A percentile compares a stretch with the other conserved stretches of the same genome.
Conservation (phyloP, 2,329 filamentous ascomycete genomes). For the Arthrobotrys conoides region DNA sequence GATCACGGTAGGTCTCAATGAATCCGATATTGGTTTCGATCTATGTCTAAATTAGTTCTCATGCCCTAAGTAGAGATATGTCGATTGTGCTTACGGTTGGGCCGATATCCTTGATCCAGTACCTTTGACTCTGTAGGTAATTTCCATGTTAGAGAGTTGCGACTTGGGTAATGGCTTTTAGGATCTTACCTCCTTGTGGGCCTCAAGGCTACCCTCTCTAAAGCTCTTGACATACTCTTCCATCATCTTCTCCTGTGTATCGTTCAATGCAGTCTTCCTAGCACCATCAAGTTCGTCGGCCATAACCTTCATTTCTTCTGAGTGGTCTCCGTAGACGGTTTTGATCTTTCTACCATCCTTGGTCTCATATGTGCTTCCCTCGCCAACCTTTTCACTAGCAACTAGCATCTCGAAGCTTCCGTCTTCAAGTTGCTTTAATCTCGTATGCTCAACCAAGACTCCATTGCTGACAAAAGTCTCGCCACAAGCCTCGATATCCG, state of each 20-base stretch:
- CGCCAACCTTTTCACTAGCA: conserved; percentile 64
- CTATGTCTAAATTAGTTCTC: conserved; percentile 64
- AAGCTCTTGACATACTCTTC: conserved; percentile 82
- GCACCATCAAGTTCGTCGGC: conserved; percentile 78
- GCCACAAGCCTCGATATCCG: conserved; percentile 80
- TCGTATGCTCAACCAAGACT: conserved; percentile 81
- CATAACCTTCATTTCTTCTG: conserved; percentile 79
- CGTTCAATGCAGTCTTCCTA: conserved; percentile 78
- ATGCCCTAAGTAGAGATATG: not conserved
- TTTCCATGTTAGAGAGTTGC: not conserved
- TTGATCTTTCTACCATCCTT: conserved; percentile 76
- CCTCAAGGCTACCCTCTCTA: conserved; percentile 78
- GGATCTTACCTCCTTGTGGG: conserved; percentile 76
- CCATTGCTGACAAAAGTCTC: conserved; percentile 80
- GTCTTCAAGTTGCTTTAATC: conserved; percentile 75
- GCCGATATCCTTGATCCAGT: conserved; percentile 86
- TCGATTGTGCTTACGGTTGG: conserved; percentile 69
- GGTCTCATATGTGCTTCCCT: conserved; percentile 41
- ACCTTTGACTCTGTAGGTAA: conserved; percentile 73
- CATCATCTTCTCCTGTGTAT: conserved; percentile 81
- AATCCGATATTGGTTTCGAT: conserved; percentile 87
- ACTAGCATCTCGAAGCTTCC: conserved; percentile 78
- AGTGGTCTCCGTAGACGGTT: conserved; percentile 81
- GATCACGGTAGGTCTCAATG: conserved; percentile 87
- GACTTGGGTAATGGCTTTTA: not conserved